phyloP scores from a whole-genome alignment of 2,329 filamentous ascomycete genomes.

The Fusarium nematophilum region DNA sequence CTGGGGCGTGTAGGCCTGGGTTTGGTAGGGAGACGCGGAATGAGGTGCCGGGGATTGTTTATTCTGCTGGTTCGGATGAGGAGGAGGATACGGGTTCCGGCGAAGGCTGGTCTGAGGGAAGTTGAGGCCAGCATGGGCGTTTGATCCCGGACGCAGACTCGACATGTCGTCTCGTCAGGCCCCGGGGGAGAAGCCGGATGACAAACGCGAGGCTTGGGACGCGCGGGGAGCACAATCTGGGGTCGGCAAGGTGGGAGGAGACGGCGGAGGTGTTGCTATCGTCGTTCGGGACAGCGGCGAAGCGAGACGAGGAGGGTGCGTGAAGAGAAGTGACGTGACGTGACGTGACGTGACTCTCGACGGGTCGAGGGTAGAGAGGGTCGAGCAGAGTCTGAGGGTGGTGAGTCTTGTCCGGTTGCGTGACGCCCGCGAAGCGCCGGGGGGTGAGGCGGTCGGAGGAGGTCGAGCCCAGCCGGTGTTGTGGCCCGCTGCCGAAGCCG shows the following conservation, averaged over 20 bases:
- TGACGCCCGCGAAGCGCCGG: constrained; percentile 28
- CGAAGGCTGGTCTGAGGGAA: constrained; percentile 64
- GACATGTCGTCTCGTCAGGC: constrained; percentile 55
- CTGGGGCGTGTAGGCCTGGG: constrained; percentile 64
- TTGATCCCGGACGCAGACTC: constrained; percentile 62
- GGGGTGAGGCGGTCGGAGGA: constrained; percentile 26
- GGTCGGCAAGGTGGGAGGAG: constrained; percentile 8
- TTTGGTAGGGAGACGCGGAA: constrained; percentile 66
- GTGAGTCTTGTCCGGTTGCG: constrained; percentile 6
- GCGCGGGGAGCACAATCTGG: constrained; percentile 18
- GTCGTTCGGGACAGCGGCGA: constrained; percentile 23
- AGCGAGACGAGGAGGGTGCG: constrained; percentile 18
- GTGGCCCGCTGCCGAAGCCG: constrained; percentile 36
- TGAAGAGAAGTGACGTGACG: constrained; percentile 32
- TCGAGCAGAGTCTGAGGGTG: too few species aligned
- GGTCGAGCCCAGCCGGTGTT: constrained; percentile 26
- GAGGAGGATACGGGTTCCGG: constrained; percentile 59
- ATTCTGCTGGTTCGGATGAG: constrained; percentile 62
- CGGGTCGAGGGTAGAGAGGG: constrained; percentile 7
- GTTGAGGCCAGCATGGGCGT: constrained; percentile 64
- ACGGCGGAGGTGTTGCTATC: constrained; percentile 24
- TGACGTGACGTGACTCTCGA: constrained; percentile 26
- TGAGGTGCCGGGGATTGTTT: constrained; percentile 67
- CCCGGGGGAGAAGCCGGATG: constrained; percentile 37
- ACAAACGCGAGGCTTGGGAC: constrained; percentile 23